Evolutionary conservation across 2,329 filamentous ascomycete species (phyloP), one percentile per base, ranked within the genome.

Genomic region (Verticillium albo-atrum): DNA sequence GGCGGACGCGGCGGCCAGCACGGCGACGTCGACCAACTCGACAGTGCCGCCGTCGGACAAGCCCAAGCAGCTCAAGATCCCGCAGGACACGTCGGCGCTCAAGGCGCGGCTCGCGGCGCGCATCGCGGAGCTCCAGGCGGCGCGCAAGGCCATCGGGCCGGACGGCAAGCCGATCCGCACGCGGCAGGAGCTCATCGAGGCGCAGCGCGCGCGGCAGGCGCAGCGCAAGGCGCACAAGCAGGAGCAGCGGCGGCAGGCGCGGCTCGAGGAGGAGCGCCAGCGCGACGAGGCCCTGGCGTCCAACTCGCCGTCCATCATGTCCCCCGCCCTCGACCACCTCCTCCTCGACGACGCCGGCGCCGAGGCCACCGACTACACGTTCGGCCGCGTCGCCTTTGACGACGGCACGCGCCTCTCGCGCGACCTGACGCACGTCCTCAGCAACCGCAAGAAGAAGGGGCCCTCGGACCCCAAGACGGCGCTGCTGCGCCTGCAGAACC

Each of bases 121-220:
- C 63, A 92, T 99, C 58, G 91, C 95, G 66, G 89, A 89, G 53
- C 85, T 98, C 55, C 90, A 94, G 61, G 90, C 91, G 10, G 87
- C 88, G 27, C 88, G 95, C 61, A 97, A 97, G 73, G 93, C 94
- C 6, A 92, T 96, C 67, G 91, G 90, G 6, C 82, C 88, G 1
- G 88, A 96, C 67, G 92, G 92, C 61, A 89, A 89, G 68, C 88
- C 90, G 17, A 91, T 94, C 60, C 87, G 90, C 64, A 96, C 91
- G 62, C 86, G 95, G 62, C 90, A 96, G 75, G 93, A 98, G 71
- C 83, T 99, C 14, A 92, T 99, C 67, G 95, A 98, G 74, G 85
- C 91, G 52, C 86, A 95, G 50, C 86, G 95, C 63, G 87, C 88
- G 70, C 97, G 97, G 77, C 90, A 96, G 72, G 89, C 91, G 61